Conservation (phyloP, 345 rosid species). For the Isatis tinctoria region DNA sequence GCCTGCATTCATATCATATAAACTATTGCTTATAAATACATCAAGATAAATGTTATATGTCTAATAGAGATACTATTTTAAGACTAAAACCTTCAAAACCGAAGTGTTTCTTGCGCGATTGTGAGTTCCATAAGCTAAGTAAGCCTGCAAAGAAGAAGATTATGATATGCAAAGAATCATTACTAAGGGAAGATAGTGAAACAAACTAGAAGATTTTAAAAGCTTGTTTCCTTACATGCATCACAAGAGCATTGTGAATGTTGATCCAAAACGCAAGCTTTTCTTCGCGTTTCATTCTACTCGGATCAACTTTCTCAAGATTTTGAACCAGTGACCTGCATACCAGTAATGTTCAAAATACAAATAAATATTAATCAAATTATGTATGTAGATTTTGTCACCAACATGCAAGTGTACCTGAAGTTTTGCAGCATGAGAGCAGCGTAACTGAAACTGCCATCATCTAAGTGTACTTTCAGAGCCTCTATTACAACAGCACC, state of each 20-base stretch:
- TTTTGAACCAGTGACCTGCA: constrained; percentile 61
- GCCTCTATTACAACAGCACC: constrained; percentile 46
- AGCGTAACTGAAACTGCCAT: constrained; percentile 56
- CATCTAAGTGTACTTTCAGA: constrained; percentile 54
- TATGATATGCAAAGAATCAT: not conserved
- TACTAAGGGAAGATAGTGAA: not conserved
- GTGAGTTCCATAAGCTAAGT: constrained; percentile 69
- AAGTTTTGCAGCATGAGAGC: constrained; percentile 58
- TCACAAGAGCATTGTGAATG: constrained; percentile 80
- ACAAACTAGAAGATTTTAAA: not conserved
- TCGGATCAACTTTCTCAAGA: constrained; percentile 75
- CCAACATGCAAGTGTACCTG: constrained; percentile 41
- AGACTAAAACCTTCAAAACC: constrained; percentile 48
- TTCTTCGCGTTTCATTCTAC: constrained; percentile 82
- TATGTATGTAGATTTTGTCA: not conserved
- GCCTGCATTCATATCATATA: constrained; percentile 43
- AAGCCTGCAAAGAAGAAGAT: constrained; percentile 51
- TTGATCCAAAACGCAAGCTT: constrained; percentile 95
- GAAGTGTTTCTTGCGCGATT: constrained; percentile 45
- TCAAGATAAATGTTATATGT: not conserved
- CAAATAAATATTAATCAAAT: too few relatives aligned
- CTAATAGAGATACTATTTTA: not conserved
- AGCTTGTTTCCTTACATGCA: constrained; percentile 54
- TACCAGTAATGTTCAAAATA: not conserved
- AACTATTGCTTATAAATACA: not conserved